A percentile compares a stretch with the other conserved stretches of the same genome.
Evolutionary conservation across 345 rosid genomes (phyloP).

Genomic region (Turnera subulata): DNA sequence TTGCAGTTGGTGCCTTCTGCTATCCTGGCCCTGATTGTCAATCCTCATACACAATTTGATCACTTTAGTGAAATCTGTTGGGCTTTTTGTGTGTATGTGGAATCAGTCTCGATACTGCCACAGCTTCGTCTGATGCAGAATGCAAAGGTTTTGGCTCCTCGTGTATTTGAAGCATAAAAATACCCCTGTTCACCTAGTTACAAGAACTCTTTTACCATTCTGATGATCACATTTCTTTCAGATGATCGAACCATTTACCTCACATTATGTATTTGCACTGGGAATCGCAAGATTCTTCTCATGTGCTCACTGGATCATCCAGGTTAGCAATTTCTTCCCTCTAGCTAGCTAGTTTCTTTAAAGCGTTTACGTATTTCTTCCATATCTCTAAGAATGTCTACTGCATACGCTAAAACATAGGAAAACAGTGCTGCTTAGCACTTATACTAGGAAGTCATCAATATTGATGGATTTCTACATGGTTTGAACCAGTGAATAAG

Average conservation of each 20-base stretch:
- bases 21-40: conserved; percentile 46
- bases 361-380: too few species aligned
- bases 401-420: too few species aligned
- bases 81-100: conserved; percentile 62
- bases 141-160: conserved; percentile 46
- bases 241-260: conserved; percentile 84
- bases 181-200: background rate
- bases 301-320: conserved; percentile 79
- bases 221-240: conserved; percentile 24
- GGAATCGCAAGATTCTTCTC: conserved; percentile 71
- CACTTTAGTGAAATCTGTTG: conserved; percentile 36
- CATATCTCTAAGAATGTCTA: too few species aligned
- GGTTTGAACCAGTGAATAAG: too few species aligned
- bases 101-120: conserved; percentile 77
- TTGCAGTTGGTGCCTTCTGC: conserved; percentile 57
- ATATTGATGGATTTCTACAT: too few species aligned
- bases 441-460: too few species aligned
- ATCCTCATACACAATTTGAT: conserved; percentile 26
- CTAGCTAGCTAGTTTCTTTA: background rate
- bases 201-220: background rate
- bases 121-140: conserved; percentile 89
- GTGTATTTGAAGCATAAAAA: background rate
- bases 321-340: conserved; percentile 25
- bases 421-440: too few species aligned
- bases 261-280: conserved; percentile 81